Base-by-base conservation (phyloP, 768 basidiomycete genomes). In the Mycena indigotica region DNA sequence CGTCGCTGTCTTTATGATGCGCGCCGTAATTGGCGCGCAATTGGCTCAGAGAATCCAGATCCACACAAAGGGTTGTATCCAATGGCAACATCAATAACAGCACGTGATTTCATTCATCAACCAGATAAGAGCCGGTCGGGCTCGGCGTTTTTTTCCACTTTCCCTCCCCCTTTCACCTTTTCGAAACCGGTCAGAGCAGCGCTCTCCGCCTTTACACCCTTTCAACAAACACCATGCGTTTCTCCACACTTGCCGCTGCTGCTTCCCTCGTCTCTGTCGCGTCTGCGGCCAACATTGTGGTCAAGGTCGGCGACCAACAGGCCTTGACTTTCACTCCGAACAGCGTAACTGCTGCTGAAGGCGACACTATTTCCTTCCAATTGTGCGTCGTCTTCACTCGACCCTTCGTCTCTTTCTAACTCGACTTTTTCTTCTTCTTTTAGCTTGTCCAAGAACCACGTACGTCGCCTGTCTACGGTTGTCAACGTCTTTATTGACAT, bases 361-460 rank as follows among this genome's bases (percentile, higher is more conserved):
- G 60, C 26, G 60, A 63, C 50, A 23, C 28, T 10, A 40, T 66
- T 41, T 50, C 60, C 4, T 61, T 65, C 61, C 50, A 57, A 53
- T 65, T 62, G 63, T 61, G 19, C 28, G 57, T 55, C n/a, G n/a
- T n/a, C n/a, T n/a, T n/a, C n/a, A n/a, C n/a, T n/a, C n/a, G n/a
- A n/a, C n/a, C n/a, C n/a, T n/a, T n/a, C n/a, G n/a, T 16, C 40
- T 39, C 55, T 3, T 8, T 41, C 38, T 44, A 57, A 60, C 21
- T 35, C 41, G 45, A n/a, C 19, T 17, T 53, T 40, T 29, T 19
- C 58, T 28, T 50, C 5, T 38, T 29, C 28, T n/a, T 2, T 56
- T 29, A 74, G 72, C 61, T 21, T 65, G 15, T 56, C 68, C 1
- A 66, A 67, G 63, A 75, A 73, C 62, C 72, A 73, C 60, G 72